Evolutionary conservation across 129 eudicot species (phyloP).

Genomic region (carrot (Daucus carota)): DNA sequence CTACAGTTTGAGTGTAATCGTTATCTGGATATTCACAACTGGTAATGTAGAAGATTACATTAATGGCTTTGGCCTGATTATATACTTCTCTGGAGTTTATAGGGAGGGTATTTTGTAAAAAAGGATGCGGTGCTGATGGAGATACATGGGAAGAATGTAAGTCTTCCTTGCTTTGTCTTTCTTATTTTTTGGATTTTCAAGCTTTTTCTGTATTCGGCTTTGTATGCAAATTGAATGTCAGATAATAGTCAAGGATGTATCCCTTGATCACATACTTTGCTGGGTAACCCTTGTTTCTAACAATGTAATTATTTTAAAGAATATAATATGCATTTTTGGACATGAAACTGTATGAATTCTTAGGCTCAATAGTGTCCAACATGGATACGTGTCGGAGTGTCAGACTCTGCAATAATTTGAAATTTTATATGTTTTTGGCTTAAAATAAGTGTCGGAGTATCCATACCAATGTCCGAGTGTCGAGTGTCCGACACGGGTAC

Average conservation of each 20-base stretch:
- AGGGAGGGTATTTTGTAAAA: constrained; percentile 99
- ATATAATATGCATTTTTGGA: neutral
- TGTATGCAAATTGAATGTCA: neutral
- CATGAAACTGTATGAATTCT: neutral
- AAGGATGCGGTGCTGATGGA: constrained; percentile 92
- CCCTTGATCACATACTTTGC: neutral
- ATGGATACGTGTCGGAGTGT: too few species aligned
- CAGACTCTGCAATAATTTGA: too few species aligned
- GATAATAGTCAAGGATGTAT: neutral
- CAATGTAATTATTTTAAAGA: neutral
- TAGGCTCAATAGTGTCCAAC: too few species aligned
- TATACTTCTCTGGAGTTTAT: constrained; percentile 6
- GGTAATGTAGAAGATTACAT: neutral
- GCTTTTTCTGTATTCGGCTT: neutral
- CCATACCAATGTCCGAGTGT: too few species aligned
- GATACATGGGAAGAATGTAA: constrained; percentile 98
- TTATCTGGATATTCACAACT: neutral
- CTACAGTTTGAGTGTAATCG: neutral
- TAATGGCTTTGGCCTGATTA: constrained; percentile 1
- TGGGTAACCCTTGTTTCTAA: neutral
- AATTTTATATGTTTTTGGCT: too few species aligned
- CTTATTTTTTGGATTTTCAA: neutral
- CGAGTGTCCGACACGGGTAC: too few species aligned
- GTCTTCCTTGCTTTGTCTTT: constrained; percentile 11
- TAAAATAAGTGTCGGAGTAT: too few species aligned